phyloP scores from a whole-genome alignment of 78 protist species.

The Dictyostelium intermedium region DNA sequence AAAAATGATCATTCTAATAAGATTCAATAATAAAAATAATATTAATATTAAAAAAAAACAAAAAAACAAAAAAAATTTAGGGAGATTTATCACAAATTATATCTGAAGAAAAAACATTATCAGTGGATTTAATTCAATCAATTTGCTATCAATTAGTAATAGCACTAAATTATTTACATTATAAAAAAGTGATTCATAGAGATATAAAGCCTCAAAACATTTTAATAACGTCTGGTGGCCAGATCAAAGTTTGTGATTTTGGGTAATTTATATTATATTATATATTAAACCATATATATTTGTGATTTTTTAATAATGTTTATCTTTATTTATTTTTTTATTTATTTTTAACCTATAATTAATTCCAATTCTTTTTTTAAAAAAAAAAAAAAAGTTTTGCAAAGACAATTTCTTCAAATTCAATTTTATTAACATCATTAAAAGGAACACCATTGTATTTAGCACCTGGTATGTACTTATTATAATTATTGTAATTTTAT shows the following conservation, averaged over 20 bases:
- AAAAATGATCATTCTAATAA: no score
- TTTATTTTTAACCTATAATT: not conserved
- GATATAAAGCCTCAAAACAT: slow-evolving; percentile 96
- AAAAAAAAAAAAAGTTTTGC: slow-evolving; percentile 65
- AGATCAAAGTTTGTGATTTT: slow-evolving; percentile 92
- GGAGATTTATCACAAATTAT: slow-evolving; percentile 5
- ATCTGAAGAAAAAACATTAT: not conserved
- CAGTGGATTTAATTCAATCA: slow-evolving; percentile 64
- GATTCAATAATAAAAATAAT: not conserved
- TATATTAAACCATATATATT: no score
- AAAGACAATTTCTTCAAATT: slow-evolving; percentile 71
- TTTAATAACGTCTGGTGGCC: slow-evolving; percentile 85
- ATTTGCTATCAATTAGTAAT: slow-evolving; percentile 87
- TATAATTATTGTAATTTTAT: not conserved
- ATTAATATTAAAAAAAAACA: not conserved
- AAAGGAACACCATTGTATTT: slow-evolving; percentile 97
- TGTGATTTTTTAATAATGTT: no score
- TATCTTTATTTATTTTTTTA: no score
- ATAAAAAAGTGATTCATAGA: slow-evolving; percentile 92
- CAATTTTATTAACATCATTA: slow-evolving; percentile 89
- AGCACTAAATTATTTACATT: slow-evolving; percentile 92
- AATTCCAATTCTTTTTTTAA: not conserved
- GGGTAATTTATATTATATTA: slow-evolving; percentile 32
- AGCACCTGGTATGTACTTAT: slow-evolving; percentile 85
- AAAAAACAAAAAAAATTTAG: not conserved